A percentile compares a stretch with the other conserved stretches of the same genome.
Evolutionary conservation across 257 asterid genomes (phyloP).

Genomic region (Penstemon barbatus): DNA sequence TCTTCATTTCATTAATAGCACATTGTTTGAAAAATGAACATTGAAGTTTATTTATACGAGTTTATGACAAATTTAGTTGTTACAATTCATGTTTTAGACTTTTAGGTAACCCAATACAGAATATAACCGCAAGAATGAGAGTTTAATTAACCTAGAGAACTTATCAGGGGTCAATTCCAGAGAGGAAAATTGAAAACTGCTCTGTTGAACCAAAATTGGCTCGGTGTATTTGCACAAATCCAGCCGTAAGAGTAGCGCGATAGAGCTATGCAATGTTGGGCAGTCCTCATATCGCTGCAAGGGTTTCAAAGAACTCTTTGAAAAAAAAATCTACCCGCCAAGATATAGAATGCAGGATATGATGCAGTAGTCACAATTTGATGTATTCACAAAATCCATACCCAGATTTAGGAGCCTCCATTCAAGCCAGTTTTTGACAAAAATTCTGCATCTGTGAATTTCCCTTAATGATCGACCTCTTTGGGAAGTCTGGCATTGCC

Average conservation of each 20-base stretch:
- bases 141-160: neutral
- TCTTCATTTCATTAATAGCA: too few species aligned
- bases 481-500: constrained; percentile 65
- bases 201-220: constrained; percentile 19
- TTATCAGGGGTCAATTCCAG: neutral
- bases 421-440: constrained; percentile 8
- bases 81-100: too few species aligned
- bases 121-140: neutral
- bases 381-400: neutral
- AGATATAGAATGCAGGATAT: neutral
- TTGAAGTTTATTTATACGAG: too few species aligned
- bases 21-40: too few species aligned
- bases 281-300: neutral
- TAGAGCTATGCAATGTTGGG: neutral
- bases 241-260: neutral
- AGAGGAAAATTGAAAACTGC: constrained; percentile 4
- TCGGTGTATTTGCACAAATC: neutral
- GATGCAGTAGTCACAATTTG: constrained; percentile 7
- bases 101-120: too few species aligned
- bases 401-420: neutral
- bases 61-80: too few species aligned
- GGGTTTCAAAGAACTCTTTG: neutral
- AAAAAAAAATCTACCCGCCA: neutral
- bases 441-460: neutral
- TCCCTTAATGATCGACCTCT: constrained; percentile 58